Evolutionary conservation across 805 yeast genomes (phyloP), one percentile per base, ranked within the genome.

Genomic region (Torulaspora gathmanii): DNA sequence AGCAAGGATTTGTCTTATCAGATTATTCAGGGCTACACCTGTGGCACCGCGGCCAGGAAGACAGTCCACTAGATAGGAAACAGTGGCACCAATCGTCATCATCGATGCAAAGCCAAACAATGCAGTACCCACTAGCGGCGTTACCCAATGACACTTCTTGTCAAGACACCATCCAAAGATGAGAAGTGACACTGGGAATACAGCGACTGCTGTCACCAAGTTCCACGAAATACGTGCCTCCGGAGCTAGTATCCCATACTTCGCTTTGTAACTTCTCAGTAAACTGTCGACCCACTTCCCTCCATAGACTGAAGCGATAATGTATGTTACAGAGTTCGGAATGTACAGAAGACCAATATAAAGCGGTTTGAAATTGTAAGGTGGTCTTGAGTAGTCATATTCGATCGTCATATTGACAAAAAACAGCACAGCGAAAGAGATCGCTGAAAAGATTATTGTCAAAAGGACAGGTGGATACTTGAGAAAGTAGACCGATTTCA

Each of bases 31-130:
- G 0, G 95, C 95, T 39, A 87, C 86, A 0, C 95, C 95, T 0
- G 95, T 84, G 11, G 95, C 90, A 33, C 95, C 95, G 55, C 82
- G 74, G 0, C 95, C 95, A 0, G 96, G 95, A 36, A 88, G 70
- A 1, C 88, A 79, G 58, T 87, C 96, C 1, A 87, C 89, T 45
- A 87, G 67, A 57, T 86, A 88, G 0, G 95, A 86, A 2, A 83
- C 77, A 0, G 88, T 83, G 7, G 86, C 79, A 3, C 95, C 93
- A 53, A 86, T 86, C 3, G 85, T 78, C 65, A 86, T 78, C 93
- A 87, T 84, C 27, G 86, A 80, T 0, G 91, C 86, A 58, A 83
- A 79, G 0, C 96, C 96, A 63, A 82, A 86, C 5, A 86, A 47
- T 1, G 90, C 86, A 4, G 93, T 83, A 0, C 95, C 95, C 9